phyloP scores from a whole-genome alignment of 2,329 filamentous ascomycete genomes.

The Rhexocercosporidium sp. region DNA sequence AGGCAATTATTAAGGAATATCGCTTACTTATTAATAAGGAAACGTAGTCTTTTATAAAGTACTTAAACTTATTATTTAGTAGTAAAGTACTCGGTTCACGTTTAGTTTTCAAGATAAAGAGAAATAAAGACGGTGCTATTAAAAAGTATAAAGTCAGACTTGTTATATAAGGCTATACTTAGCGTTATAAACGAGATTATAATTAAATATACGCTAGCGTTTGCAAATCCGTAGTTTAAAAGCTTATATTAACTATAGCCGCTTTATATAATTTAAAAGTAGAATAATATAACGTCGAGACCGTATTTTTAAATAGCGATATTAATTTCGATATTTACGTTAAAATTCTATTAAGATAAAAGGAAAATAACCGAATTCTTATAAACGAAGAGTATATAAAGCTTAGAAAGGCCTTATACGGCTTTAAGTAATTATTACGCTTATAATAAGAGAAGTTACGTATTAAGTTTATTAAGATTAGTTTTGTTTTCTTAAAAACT shows the following conservation, averaged over 20 bases:
- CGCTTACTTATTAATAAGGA: neutral
- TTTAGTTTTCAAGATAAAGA: neutral
- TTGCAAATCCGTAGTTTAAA: neutral
- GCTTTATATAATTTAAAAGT: neutral
- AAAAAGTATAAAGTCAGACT: neutral
- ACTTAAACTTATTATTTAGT: neutral
- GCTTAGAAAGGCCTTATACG: neutral
- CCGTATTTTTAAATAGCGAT: neutral
- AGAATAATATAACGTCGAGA: neutral
- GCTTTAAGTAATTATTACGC: neutral
- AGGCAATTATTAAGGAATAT: neutral
- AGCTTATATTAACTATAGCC: neutral
- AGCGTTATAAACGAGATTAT: neutral
- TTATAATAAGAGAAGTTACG: neutral
- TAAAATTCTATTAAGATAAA: neutral
- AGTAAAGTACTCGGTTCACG: neutral
- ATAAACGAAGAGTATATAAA: neutral
- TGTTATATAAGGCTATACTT: neutral
- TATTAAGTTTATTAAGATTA: neutral
- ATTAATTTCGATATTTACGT: neutral
- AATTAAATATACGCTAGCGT: neutral
- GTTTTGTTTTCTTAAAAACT: neutral
- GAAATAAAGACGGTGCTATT: neutral
- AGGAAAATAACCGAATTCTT: neutral
- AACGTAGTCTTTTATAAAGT: no score